Base-by-base conservation (phyloP, 352 stramenopile genomes). In the Lagenidium giganteum region DNA sequence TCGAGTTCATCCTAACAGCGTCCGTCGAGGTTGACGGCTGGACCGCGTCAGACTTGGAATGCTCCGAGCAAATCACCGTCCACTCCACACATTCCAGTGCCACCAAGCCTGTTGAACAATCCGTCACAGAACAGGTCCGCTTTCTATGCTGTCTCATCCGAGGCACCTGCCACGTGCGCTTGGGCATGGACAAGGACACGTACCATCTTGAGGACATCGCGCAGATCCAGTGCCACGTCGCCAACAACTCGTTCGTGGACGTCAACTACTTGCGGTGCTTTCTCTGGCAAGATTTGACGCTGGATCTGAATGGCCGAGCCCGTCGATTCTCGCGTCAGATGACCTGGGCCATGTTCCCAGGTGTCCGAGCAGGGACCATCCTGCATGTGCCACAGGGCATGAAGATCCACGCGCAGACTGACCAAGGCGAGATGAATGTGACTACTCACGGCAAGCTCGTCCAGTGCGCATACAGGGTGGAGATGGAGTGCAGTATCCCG, bases 71-170 rank as follows among this genome's bases (percentile, higher is more conserved):
- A 11, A 31, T 77, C 5, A 54, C 54, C 17, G 50, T 77, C 14
- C 46, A 72, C 43, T 44, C 56, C 26, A 54, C 44, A n/a, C 47
- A 59, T 14, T 57, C 57, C 2, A 35, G 45, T 25, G 29, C 31
- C 23, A 57, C 61, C 33, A 42, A 48, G 18, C 51, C 57, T 16
- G 45, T 38, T 23, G 25, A 51, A 17, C 58, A 66, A 48, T n/a
- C 47, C 7, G 68, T 46, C n/a, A 44, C 45, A 4, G 47, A 76
- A 27, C 29, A 47, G 3, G 53, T 76, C 4, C 41, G 45, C n/a
- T 59, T 67, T 6, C 33, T 76, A 5, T 72, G 65, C 44, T 76
- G 54, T 40, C 60, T 70, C 35, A 38, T 53, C 47, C 54, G 68
- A 35, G 65, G 65, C 36, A 60, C 47, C 21, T 72, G 61, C 40